Evolutionary conservation across 2,329 filamentous ascomycete species (phyloP).

Genomic region (Penicillium brevicompactum): DNA sequence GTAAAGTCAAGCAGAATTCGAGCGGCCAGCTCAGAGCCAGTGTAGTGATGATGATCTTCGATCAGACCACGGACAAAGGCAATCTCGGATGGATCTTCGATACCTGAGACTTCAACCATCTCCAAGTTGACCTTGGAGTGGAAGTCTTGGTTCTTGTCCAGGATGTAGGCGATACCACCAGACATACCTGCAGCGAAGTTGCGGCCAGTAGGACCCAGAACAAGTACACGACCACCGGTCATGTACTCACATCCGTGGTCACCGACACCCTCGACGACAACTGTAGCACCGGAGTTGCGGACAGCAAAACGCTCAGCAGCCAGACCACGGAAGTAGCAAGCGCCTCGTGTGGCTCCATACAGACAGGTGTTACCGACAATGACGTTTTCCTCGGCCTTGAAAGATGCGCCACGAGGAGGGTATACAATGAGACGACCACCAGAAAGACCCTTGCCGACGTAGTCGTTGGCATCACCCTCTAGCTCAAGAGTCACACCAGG

Average conservation of each 20-base stretch:
- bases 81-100: conserved; percentile 86
- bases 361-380: conserved; percentile 92
- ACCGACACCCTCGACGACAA: conserved; percentile 94
- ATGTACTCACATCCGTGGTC: conserved; percentile 99
- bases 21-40: conserved; percentile 89
- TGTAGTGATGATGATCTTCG: conserved; percentile 97
- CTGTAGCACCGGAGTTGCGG: conserved; percentile 91
- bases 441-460: conserved; percentile 93
- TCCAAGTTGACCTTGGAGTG: conserved; percentile 92
- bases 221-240: conserved; percentile 88
- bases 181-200: conserved; percentile 99
- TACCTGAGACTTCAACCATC: conserved; percentile 87
- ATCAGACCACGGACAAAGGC: conserved; percentile 88
- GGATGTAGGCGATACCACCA: conserved; percentile 91
- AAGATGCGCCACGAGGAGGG: conserved; percentile 84
- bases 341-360: conserved; percentile 88
- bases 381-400: conserved; percentile 95
- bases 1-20: conserved; percentile 95
- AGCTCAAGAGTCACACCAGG: conserved; percentile 92
- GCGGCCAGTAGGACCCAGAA: conserved; percentile 85
- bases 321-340: conserved; percentile 94
- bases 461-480: conserved; percentile 95
- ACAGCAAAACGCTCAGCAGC: conserved; percentile 96
- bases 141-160: conserved; percentile 89
- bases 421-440: conserved; percentile 93